These are phyloP conservation scores for Phytophthora rubi DNA, from an alignment of 352 stramenopile genomes.

Conservation along the genomic window DNA sequence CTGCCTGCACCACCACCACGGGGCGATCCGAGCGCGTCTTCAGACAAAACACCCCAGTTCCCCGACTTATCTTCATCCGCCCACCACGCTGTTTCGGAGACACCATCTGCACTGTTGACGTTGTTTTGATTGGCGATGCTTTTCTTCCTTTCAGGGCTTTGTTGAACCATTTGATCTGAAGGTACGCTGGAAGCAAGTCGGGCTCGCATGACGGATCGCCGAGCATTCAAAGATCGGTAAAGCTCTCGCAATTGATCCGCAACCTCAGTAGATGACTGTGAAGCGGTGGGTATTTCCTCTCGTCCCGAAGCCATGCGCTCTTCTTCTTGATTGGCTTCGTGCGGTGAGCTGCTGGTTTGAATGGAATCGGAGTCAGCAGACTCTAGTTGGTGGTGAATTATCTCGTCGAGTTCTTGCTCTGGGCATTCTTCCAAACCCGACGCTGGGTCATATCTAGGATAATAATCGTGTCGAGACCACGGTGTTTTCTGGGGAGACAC, in stretches of 20 bases:
- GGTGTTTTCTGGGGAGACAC: not conserved
- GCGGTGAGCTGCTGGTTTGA: not conserved
- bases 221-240: slow-evolving; percentile 29
- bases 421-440: not conserved
- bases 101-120: not conserved
- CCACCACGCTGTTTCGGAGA: slow-evolving; percentile 27
- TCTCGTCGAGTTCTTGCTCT: not conserved
- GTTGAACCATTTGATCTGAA: slow-evolving; percentile 26
- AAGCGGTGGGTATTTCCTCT: not conserved
- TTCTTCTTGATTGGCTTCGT: not conserved
- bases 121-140: not conserved
- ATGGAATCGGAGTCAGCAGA: not conserved
- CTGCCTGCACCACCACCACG: not conserved
- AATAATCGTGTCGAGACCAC: slow-evolving; percentile 29
- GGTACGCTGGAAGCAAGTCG: slow-evolving; percentile 24
- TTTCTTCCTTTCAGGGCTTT: slow-evolving; percentile 23
- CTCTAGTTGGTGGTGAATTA: not conserved
- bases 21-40: not conserved
- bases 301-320: not conserved
- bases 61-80: slow-evolving; percentile 1
- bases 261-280: slow-evolving; percentile 1
- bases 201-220: slow-evolving; percentile 25
- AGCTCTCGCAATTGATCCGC: slow-evolving; percentile 33
- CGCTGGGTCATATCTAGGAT: slow-evolving; percentile 5
- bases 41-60: not conserved